These are phyloP conservation scores for Ceratocystis cubensis DNA, from an alignment of 2,329 filamentous ascomycete genomes.

Conservation along the genomic window DNA sequence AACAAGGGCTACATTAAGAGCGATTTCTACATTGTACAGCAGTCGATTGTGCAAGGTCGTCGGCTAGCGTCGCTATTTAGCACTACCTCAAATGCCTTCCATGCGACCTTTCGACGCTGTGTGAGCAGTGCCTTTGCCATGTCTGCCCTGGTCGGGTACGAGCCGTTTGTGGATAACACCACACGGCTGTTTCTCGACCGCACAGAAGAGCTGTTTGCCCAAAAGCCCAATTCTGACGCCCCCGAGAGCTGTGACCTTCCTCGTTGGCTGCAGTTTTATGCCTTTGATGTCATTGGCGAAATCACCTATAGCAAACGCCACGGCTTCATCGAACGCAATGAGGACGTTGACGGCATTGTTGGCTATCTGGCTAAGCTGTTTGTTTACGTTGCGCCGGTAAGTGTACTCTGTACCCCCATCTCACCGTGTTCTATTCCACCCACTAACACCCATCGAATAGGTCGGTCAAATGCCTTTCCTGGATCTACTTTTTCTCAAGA, in stretches of 20 bases:
- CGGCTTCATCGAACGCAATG: conserved; percentile 61
- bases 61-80: conserved; percentile 62
- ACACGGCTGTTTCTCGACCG: conserved; percentile 56
- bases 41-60: conserved; percentile 56
- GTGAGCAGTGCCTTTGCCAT: conserved; percentile 69
- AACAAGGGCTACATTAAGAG: conserved; percentile 75
- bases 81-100: conserved; percentile 61
- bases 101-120: conserved; percentile 59
- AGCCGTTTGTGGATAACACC: conserved; percentile 67
- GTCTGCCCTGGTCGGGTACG: conserved; percentile 64
- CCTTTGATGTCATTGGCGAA: conserved; percentile 70
- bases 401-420: conserved; percentile 23
- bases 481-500: conserved; percentile 59
- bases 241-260: conserved; percentile 49
- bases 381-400: conserved; percentile 57
- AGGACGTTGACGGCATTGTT: conserved; percentile 65
- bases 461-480: conserved; percentile 64
- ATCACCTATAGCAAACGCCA: conserved; percentile 64
- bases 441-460: conserved; percentile 27
- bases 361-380: conserved; percentile 51
- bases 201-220: conserved; percentile 44
- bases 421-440: neutral
- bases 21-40: conserved; percentile 69
- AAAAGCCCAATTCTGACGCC: conserved; percentile 24
- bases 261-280: conserved; percentile 66